Base-by-base conservation (phyloP, 2,329 filamentous ascomycete genomes). In the Periconia sp. region DNA sequence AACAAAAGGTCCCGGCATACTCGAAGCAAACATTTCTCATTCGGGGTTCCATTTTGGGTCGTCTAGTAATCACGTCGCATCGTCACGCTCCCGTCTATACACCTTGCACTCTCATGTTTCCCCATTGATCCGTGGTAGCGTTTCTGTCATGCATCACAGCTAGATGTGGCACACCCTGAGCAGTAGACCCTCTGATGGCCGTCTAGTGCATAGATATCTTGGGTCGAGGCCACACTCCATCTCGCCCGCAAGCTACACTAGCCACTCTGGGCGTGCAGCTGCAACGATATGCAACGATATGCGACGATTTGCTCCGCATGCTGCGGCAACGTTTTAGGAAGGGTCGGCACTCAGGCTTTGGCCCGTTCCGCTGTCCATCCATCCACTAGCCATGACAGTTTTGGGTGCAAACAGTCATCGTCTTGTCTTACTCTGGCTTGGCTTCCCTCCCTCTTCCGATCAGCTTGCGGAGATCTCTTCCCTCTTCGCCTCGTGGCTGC, bases 21-120 rank as follows among this genome's bases (percentile, higher is more conserved):
- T 40, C 29, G 37, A 41, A 52, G 47, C 53, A 59, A 59, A 58
- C 41, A 50, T 11, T 36, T n/a, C 48, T 42, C 38, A 6, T 12
- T 2, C 22, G 18, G 32, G 21, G 17, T 16, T 17, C 22, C 4
- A 36, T 23, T 16, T 11, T 15, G 21, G 34, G 25, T 13, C 22
- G 22, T 25, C 34, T 17, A 16, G 19, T 15, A 13, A 31, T 39
- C 36, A 39, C 26, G 26, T 23, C 24, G 50, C 48, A 52, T 50
- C 41, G 49, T 62, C 61, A 63, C 53, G 56, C 55, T 51, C 43
- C 25, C 57, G 29, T 31, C 38, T 21, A 43, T 51, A 25, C 44
- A 57, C 49, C 49, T 36, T 45, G 32, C 35, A 17, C 40, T 18
- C 19, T 45, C 28, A 36, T 31, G 33, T 39, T 12, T 31, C 36